These are phyloP conservation scores for Globisporangium spinosum DNA, from an alignment of 352 stramenopile species.

Conservation along the genomic window DNA sequence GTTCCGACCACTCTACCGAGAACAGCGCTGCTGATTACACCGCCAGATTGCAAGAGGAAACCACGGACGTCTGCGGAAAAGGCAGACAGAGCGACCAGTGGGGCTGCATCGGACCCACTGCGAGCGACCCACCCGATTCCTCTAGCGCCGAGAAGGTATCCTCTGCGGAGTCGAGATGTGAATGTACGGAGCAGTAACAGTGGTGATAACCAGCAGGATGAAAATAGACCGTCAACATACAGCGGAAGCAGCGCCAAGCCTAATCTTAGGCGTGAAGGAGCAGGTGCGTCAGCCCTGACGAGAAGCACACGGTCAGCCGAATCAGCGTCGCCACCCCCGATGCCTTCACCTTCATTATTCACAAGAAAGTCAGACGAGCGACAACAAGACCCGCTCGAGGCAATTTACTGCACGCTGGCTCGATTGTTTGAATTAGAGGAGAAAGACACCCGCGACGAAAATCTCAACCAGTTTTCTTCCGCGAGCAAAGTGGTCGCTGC, in stretches of 20 bases:
- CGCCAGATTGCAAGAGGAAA: slow-evolving; percentile 49
- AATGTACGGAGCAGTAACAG: slow-evolving; percentile 20
- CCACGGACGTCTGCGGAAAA: background rate
- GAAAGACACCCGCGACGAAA: slow-evolving; percentile 29
- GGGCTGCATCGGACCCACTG: slow-evolving; percentile 13
- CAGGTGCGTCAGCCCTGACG: background rate
- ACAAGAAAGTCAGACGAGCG: slow-evolving; percentile 5
- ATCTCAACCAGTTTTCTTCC: slow-evolving; percentile 56
- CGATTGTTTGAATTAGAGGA: slow-evolving; percentile 70
- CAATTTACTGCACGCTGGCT: slow-evolving; percentile 51
- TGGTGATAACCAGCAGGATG: slow-evolving; percentile 8
- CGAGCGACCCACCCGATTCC: slow-evolving; percentile 21
- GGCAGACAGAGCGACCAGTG: background rate
- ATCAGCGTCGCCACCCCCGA: background rate
- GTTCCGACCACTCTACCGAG: slow-evolving; percentile 51
- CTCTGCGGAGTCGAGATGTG: slow-evolving; percentile 33
- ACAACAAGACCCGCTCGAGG: slow-evolving; percentile 37
- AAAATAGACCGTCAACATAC: background rate
- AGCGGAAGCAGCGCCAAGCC: slow-evolving; percentile 4
- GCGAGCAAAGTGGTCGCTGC: slow-evolving; percentile 53
- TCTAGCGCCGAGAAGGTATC: slow-evolving; percentile 29
- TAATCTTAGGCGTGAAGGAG: slow-evolving; percentile 6
- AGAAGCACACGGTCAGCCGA: slow-evolving; percentile 10
- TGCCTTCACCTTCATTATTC: background rate
- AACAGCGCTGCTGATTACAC: slow-evolving; percentile 68